phyloP scores from a whole-genome alignment of 2,329 filamentous ascomycete species.

The Aureobasidium sp. region DNA sequence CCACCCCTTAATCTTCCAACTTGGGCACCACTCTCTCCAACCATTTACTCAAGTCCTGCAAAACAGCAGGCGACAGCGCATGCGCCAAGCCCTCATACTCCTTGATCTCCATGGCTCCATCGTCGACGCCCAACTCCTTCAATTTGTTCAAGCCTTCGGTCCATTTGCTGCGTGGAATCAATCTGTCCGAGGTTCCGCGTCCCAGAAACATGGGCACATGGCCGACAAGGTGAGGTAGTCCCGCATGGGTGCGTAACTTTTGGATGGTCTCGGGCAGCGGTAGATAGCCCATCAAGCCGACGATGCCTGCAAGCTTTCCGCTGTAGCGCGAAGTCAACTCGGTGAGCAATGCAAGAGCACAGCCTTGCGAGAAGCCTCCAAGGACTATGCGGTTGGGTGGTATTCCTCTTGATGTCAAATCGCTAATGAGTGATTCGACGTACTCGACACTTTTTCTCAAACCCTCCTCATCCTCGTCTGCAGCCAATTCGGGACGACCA shows the following conservation, averaged over 20 bases:
- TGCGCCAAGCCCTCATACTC: conserved; percentile 47
- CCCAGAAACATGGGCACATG: conserved; percentile 40
- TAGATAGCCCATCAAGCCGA: conserved; percentile 43
- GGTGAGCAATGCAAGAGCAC: conserved; percentile 39
- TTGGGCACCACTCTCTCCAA: conserved; percentile 35
- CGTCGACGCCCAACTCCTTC: conserved; percentile 33
- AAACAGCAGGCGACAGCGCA: conserved; percentile 35
- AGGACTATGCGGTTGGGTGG: conserved; percentile 38
- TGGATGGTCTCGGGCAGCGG: conserved; percentile 36
- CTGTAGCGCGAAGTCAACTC: conserved; percentile 35
- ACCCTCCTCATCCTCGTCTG: conserved; percentile 42
- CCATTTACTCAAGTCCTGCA: conserved; percentile 42
- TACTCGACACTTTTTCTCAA: conserved; percentile 36
- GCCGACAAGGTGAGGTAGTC: conserved; percentile 29
- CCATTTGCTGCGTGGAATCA: conserved; percentile 41
- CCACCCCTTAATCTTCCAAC: conserved; percentile 23
- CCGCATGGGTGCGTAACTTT: conserved; percentile 32
- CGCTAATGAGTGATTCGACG: conserved; percentile 37
- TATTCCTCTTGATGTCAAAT: conserved; percentile 35
- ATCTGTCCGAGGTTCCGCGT: conserved; percentile 41
- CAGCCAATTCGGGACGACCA: conserved; percentile 37
- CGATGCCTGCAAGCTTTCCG: conserved; percentile 36
- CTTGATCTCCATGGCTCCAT: conserved; percentile 34
- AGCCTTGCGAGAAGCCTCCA: conserved; percentile 44
- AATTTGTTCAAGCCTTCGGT: conserved; percentile 37